These are phyloP conservation scores for Penicillium fuscoglaucum DNA, from an alignment of 2,329 filamentous ascomycete genomes.

Conservation along the genomic window DNA sequence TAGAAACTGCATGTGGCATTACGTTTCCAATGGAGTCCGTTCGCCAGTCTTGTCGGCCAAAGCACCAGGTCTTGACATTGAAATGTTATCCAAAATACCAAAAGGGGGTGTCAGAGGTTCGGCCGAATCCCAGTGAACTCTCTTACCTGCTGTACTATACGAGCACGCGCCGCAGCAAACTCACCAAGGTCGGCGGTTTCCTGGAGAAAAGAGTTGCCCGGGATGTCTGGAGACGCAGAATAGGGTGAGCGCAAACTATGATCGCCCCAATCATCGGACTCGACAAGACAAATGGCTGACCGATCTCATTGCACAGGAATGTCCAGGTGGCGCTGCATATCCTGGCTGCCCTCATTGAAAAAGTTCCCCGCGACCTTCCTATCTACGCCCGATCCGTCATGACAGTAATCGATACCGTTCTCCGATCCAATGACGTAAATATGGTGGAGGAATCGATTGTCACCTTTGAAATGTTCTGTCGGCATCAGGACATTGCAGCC, in stretches of 20 bases:
- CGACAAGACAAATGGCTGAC: constrained; percentile 11
- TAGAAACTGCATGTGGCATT: constrained; percentile 6
- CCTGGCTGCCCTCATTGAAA: constrained; percentile 86
- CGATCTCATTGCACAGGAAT: constrained; percentile 57
- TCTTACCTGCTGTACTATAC: constrained; percentile 97
- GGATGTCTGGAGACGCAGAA: constrained; percentile 85
- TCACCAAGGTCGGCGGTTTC: constrained; percentile 93
- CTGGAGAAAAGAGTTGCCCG: constrained; percentile 89
- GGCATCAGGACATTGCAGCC: constrained; percentile 80
- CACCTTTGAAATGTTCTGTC: constrained; percentile 85
- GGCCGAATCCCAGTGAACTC: constrained; percentile 93
- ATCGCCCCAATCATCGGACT: neutral
- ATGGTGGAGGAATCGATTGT: constrained; percentile 88
- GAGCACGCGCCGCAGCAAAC: constrained; percentile 88
- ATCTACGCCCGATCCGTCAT: constrained; percentile 84
- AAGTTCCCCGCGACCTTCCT: constrained; percentile 83
- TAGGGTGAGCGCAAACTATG: constrained; percentile 64
- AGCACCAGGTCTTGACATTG: constrained; percentile 92
- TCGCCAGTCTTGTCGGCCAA: constrained; percentile 71
- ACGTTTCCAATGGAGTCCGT: constrained; percentile 54
- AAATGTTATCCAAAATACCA: constrained; percentile 95
- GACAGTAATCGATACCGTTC: constrained; percentile 77
- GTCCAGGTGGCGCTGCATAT: constrained; percentile 95
- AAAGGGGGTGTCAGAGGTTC: constrained; percentile 88
- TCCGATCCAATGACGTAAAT: constrained; percentile 82